A percentile compares a stretch with the other conserved stretches of the same genome.
Conservation (phyloP, 2,329 filamentous ascomycete genomes). For the Arthrobotrys pseudoclavata region DNA sequence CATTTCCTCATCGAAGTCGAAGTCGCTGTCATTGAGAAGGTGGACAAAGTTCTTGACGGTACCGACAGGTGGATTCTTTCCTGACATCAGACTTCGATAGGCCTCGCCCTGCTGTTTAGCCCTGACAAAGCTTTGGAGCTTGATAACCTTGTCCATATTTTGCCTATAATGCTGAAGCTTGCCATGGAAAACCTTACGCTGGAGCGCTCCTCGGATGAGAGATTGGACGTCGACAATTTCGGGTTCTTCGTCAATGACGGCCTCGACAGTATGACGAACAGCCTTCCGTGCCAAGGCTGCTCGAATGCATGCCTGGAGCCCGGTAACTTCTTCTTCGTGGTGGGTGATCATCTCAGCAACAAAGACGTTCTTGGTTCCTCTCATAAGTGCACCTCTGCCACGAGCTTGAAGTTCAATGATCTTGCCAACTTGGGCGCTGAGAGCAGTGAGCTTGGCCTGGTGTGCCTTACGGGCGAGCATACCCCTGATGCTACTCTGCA, state of each 20-base stretch:
- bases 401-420: slow-evolving; percentile 73
- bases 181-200: slow-evolving; percentile 72
- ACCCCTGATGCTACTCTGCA: slow-evolving; percentile 69
- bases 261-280: slow-evolving; percentile 79
- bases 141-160: slow-evolving; percentile 99
- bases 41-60: slow-evolving; percentile 99
- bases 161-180: slow-evolving; percentile 89
- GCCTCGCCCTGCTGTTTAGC: slow-evolving; percentile 96
- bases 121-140: slow-evolving; percentile 96
- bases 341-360: slow-evolving; percentile 79
- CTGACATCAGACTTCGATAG: slow-evolving; percentile 88
- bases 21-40: slow-evolving; percentile 95
- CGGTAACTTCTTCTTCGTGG: slow-evolving; percentile 73
- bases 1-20: slow-evolving; percentile 98
- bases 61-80: slow-evolving; percentile 95
- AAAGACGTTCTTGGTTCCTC: slow-evolving; percentile 75
- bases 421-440: slow-evolving; percentile 63
- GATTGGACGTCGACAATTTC: slow-evolving; percentile 72
- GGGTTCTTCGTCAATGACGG: slow-evolving; percentile 87
- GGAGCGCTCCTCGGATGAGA: slow-evolving; percentile 76
- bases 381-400: slow-evolving; percentile 79
- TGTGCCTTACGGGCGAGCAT: slow-evolving; percentile 60
- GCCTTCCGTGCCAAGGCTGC: slow-evolving; percentile 83
- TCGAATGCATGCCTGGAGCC: slow-evolving; percentile 81
- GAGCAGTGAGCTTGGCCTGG: slow-evolving; percentile 71